A percentile compares a stretch with the other conserved stretches of the same genome.
Evolutionary conservation across 2,329 filamentous ascomycete genomes (phyloP).

Genomic region (Dissoconium aciculare): DNA sequence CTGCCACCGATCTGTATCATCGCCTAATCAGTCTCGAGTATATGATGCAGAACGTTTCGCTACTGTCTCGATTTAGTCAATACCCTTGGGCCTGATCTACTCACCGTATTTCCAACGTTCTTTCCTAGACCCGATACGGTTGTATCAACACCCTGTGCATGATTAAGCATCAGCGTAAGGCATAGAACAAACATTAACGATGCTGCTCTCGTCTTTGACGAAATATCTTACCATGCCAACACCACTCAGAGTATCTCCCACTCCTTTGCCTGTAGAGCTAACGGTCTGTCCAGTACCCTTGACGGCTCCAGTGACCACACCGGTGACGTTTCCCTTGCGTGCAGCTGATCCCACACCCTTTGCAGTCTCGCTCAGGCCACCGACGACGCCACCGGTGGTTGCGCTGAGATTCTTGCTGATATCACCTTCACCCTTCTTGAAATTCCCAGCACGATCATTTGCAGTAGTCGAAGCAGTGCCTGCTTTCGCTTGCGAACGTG

Average conservation of each 20-base stretch:
- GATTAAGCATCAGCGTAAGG: conserved; percentile 8
- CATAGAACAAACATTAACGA: conserved; percentile 20
- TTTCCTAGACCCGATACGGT: conserved; percentile 17
- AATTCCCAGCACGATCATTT: no score
- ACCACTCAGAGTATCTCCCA: conserved; percentile 11
- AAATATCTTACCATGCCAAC: conserved; percentile 9
- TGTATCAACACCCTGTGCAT: conserved; percentile 8
- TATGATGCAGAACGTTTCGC: no score
- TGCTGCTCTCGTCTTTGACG: conserved; percentile 11
- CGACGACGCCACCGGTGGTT: conserved; percentile 21
- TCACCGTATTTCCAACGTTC: conserved; percentile 8
- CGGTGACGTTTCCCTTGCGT: conserved; percentile 21
- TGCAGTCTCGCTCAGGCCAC: no score
- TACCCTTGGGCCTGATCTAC: conserved; percentile 2
- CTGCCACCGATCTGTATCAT: conserved; percentile 4
- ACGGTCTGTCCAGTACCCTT: conserved; percentile 19
- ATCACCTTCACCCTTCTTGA: conserved; percentile 21
- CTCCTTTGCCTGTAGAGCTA: conserved; percentile 20
- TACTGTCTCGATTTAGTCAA: conserved; percentile 6
- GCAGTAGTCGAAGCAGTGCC: no score
- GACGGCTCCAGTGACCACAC: conserved; percentile 16
- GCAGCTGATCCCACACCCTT: no score
- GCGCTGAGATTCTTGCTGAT: conserved; percentile 26
- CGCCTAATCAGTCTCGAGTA: no score
- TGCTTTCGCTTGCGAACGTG: no score